phyloP scores from a whole-genome alignment of 768 basidiomycete species.

The Boletus vermiculosoides region DNA sequence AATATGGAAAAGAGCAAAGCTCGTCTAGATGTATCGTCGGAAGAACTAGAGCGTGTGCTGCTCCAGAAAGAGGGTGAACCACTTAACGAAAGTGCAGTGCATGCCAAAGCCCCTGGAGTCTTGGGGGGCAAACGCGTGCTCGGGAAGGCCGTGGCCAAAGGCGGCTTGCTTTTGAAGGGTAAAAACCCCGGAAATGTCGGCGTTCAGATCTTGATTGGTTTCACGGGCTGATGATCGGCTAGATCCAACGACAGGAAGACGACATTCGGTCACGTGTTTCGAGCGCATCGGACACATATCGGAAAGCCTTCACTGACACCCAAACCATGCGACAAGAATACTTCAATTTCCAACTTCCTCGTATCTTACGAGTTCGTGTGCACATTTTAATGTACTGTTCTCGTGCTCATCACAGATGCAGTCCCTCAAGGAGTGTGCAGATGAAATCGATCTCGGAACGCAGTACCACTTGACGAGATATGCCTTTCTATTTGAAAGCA shows the following conservation, averaged over 20 bases:
- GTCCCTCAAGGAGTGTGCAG: slow-evolving; percentile 92
- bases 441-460: slow-evolving; percentile 96
- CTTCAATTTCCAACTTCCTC: slow-evolving; percentile 95
- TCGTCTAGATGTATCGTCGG: slow-evolving; percentile 84
- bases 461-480: slow-evolving; percentile 97
- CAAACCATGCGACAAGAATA: slow-evolving; percentile 94
- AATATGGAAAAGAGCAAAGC: slow-evolving; percentile 86
- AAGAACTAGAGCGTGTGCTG: slow-evolving; percentile 90
- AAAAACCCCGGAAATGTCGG: slow-evolving; percentile 86
- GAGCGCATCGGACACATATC: slow-evolving; percentile 79
- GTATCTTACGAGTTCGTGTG: slow-evolving; percentile 81
- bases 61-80: slow-evolving; percentile 96
- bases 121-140: slow-evolving; percentile 76
- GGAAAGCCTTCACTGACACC: slow-evolving; percentile 87
- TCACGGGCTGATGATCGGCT: slow-evolving; percentile 8
- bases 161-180: slow-evolving; percentile 84
- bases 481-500: slow-evolving; percentile 90
- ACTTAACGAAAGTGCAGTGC: slow-evolving; percentile 74
- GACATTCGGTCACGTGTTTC: slow-evolving; percentile 88
- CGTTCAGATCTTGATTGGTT: slow-evolving; percentile 6
- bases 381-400: not conserved
- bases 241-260: slow-evolving; percentile 93
- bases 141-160: slow-evolving; percentile 90
- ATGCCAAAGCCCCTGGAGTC: slow-evolving; percentile 55
- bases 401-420: slow-evolving; percentile 31